phyloP scores from a whole-genome alignment of 2,329 filamentous ascomycete genomes.

The Botryotinia narcissicola region DNA sequence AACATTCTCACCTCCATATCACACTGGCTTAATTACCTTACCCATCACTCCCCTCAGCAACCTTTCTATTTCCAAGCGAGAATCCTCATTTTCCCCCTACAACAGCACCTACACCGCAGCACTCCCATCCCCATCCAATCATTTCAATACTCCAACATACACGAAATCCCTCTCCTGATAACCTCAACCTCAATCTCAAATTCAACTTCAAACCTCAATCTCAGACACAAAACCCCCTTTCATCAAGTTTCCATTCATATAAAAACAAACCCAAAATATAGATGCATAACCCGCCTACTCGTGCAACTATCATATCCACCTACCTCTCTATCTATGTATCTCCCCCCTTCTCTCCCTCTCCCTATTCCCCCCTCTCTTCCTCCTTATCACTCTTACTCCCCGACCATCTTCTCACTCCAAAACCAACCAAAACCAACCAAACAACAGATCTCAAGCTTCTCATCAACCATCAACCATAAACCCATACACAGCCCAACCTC shows the following conservation, averaged over 20 bases:
- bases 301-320: neutral
- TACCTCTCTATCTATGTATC: neutral
- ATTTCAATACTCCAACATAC: neutral
- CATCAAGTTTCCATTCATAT: no score
- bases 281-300: neutral
- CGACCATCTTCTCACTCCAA: neutral
- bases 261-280: no score
- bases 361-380: no score
- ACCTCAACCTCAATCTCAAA: neutral
- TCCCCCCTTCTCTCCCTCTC: no score
- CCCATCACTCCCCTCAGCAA: no score
- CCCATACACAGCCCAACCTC: neutral
- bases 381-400: fast-evolving
- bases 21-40: neutral
- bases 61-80: neutral
- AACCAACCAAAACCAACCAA: neutral
- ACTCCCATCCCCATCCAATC: neutral
- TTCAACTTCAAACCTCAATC: no score
- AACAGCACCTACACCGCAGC: no score
- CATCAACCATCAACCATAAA: no score
- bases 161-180: neutral
- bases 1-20: neutral
- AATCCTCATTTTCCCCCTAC: neutral
- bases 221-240: no score
- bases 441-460: neutral